These are phyloP conservation scores for Neofusicoccum kwambonambiense DNA, from an alignment of 2,329 filamentous ascomycete species.

Conservation along the genomic window DNA sequence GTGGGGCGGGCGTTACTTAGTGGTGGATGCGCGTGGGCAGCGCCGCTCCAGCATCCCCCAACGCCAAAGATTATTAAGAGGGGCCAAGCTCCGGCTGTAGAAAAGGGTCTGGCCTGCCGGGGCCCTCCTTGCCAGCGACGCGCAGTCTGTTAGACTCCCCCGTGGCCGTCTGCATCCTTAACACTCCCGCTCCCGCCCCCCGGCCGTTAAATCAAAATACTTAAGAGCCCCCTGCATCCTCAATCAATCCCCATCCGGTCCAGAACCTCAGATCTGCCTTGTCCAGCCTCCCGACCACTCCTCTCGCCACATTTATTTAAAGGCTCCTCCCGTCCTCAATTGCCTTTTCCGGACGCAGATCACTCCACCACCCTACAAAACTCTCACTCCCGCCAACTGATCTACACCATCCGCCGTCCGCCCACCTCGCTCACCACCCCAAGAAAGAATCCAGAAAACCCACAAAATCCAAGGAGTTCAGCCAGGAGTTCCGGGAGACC, in stretches of 20 bases:
- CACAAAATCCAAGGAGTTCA: background rate
- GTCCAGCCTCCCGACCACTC: background rate
- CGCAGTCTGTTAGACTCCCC: background rate
- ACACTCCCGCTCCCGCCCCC: background rate
- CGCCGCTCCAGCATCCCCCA: background rate
- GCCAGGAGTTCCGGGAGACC: background rate
- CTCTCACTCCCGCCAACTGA: background rate
- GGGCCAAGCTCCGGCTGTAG: background rate
- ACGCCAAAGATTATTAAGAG: background rate
- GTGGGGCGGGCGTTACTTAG: background rate
- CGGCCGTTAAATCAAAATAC: background rate
- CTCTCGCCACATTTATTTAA: background rate
- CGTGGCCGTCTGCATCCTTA: background rate
- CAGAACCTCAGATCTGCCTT: background rate
- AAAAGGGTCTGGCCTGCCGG: conserved; percentile 11
- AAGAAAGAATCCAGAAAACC: background rate
- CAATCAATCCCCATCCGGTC: background rate
- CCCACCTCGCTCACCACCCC: background rate
- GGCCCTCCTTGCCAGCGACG: background rate
- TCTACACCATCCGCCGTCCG: background rate
- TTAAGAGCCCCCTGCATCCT: conserved; percentile 12
- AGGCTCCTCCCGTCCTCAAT: background rate
- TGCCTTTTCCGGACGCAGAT: background rate
- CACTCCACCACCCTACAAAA: background rate
- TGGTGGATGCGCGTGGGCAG: background rate